These are phyloP conservation scores for Chamaecrista fasciculata DNA, from an alignment of 306 rosid species.

Conservation along the genomic window DNA sequence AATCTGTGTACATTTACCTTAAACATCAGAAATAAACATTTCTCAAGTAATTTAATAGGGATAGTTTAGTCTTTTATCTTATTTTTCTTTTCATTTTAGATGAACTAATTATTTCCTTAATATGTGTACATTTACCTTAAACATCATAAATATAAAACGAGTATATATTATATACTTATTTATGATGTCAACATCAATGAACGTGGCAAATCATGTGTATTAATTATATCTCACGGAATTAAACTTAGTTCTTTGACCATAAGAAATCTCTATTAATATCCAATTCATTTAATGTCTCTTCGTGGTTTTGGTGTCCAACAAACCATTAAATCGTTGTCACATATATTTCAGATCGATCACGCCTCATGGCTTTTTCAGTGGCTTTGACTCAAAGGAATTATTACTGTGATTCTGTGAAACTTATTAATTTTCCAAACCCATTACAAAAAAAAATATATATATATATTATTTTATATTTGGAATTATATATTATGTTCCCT, in stretches of 20 bases:
- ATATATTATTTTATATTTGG: too few species aligned
- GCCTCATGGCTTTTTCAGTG: background rate
- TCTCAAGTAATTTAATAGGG: too few species aligned
- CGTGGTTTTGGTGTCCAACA: slow-evolving; percentile 11
- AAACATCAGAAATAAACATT: too few species aligned
- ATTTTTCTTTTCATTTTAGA: too few species aligned
- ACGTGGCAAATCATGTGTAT: background rate
- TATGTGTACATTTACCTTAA: too few species aligned
- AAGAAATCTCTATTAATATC: background rate
- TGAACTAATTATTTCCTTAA: too few species aligned
- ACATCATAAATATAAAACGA: too few species aligned
- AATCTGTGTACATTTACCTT: too few species aligned
- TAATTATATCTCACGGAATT: background rate
- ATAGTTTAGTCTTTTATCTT: too few species aligned
- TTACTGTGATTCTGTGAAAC: background rate
- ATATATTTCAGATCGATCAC: slow-evolving; percentile 23
- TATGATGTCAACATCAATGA: background rate
- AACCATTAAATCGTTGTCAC: slow-evolving; percentile 16
- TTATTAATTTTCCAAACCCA: background rate
- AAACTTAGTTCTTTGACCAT: background rate
- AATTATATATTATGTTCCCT: too few species aligned
- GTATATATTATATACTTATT: background rate
- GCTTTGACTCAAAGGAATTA: slow-evolving; percentile 29
- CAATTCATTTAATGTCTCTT: background rate
- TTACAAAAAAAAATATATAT: too few species aligned